Percentiles rank a stretch among this genome's conserved stretches.
These are phyloP conservation scores for Dinochytrium kinnereticum DNA, from an alignment of 371 early-diverging fungal genomes.

Conservation along the genomic window DNA sequence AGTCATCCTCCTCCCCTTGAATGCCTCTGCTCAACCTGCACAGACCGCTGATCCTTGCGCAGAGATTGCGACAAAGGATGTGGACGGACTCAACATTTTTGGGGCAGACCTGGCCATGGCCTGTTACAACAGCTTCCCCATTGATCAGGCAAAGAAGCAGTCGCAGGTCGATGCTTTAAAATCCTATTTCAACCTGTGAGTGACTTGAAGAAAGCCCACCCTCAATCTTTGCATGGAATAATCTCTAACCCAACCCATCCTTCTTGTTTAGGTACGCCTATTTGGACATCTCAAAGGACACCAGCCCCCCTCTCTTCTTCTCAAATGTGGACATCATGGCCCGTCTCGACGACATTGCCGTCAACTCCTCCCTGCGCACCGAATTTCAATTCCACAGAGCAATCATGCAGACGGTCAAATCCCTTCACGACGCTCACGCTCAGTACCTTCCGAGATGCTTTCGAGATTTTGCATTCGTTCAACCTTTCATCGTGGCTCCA, in stretches of 20 bases:
- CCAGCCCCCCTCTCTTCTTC: conserved; percentile 6
- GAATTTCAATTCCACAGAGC: conserved; percentile 20
- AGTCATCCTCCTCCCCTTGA: no score
- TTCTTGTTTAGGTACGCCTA: conserved; percentile 17
- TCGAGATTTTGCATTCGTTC: conserved; percentile 2
- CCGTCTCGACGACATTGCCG: conserved; percentile 12
- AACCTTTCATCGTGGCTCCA: conserved; percentile 12
- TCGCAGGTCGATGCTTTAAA: conserved; percentile 27
- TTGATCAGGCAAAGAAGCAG: conserved; percentile 10
- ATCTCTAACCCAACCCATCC: neutral
- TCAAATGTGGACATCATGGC: neutral
- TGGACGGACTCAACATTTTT: conserved; percentile 10
- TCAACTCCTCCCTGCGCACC: conserved; percentile 8
- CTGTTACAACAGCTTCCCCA: conserved; percentile 29
- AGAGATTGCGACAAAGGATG: neutral
- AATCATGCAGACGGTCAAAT: neutral
- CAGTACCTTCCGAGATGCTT: conserved; percentile 23
- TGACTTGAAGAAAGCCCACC: neutral
- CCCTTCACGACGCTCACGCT: conserved; percentile 25
- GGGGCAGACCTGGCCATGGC: conserved; percentile 13
- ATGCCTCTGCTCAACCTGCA: neutral
- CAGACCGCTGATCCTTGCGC: conserved; percentile 2
- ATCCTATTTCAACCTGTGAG: conserved; percentile 25
- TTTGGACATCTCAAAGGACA: conserved; percentile 12
- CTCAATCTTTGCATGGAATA: neutral